Evolutionary conservation across 2,329 filamentous ascomycete genomes (phyloP).

Genomic region (Ascochyta pisi): DNA sequence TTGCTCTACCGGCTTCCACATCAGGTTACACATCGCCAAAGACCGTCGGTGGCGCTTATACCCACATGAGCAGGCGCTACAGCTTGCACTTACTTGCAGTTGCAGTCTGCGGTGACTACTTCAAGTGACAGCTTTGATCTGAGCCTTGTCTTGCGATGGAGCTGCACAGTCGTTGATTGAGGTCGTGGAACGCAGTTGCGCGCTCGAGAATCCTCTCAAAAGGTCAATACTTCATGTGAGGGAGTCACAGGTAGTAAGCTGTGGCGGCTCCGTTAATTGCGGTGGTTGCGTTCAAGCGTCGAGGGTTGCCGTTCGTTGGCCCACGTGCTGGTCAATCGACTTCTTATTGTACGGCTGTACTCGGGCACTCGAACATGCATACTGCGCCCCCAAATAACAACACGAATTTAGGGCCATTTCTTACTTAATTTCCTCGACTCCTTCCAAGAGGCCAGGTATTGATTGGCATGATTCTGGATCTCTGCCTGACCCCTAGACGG

Average conservation of each 20-base stretch:
- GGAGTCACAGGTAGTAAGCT: background rate
- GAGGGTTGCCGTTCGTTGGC: conserved; percentile 4
- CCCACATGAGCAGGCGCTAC: background rate
- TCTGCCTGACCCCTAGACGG: conserved; percentile 15
- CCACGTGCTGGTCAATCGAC: conserved; percentile 31
- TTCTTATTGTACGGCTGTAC: conserved; percentile 28
- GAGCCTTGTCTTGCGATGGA: background rate
- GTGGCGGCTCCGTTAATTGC: background rate
- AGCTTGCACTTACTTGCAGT: background rate
- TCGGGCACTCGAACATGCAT: conserved; percentile 6
- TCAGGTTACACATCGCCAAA: background rate
- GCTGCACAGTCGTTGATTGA: background rate
- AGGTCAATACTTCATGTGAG: background rate
- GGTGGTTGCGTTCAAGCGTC: background rate
- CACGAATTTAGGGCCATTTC: background rate
- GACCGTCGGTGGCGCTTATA: conserved; percentile 5
- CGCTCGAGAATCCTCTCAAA: too few relatives aligned
- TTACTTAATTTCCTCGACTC: background rate
- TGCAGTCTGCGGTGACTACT: background rate
- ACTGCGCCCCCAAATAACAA: background rate
- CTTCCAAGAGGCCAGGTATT: background rate
- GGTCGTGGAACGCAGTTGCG: too few relatives aligned
- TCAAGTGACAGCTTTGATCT: background rate
- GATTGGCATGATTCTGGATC: conserved; percentile 6
- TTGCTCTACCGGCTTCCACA: background rate